A percentile compares a stretch with the other conserved stretches of the same genome.
These are phyloP conservation scores for Otatea glauca DNA, from an alignment of 176 grass and related monocot species.

Conservation along the genomic window DNA sequence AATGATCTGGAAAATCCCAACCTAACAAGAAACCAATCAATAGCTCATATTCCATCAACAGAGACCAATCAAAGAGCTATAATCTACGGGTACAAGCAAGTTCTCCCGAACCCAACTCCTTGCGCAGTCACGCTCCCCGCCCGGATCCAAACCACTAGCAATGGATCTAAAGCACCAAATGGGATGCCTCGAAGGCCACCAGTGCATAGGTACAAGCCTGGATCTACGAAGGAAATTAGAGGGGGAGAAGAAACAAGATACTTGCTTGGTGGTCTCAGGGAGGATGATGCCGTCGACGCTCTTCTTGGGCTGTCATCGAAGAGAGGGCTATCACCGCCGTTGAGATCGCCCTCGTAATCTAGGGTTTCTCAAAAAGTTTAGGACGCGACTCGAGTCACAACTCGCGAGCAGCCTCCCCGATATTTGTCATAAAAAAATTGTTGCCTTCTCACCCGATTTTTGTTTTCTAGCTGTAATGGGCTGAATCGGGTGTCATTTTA, in stretches of 20 bases:
- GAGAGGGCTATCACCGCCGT: too few relatives aligned
- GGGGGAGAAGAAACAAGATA: background rate
- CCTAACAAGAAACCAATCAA: background rate
- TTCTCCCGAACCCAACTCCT: background rate
- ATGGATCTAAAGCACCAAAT: slow-evolving; percentile 18
- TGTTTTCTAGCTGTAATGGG: too few relatives aligned
- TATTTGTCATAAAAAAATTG: too few relatives aligned
- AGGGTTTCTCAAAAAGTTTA: too few relatives aligned
- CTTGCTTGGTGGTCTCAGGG: slow-evolving; percentile 68
- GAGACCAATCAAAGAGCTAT: background rate
- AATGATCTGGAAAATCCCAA: background rate
- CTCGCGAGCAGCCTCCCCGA: too few relatives aligned
- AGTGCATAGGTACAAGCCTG: too few relatives aligned
- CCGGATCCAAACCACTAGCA: background rate
- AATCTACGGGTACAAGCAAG: background rate
- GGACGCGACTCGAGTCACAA: too few relatives aligned
- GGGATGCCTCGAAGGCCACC: background rate
- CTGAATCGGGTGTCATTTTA: too few relatives aligned
- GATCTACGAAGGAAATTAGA: background rate
- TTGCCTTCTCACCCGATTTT: too few relatives aligned
- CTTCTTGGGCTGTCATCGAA: slow-evolving; percentile 53
- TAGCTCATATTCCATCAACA: background rate
- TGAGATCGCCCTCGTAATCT: too few relatives aligned
- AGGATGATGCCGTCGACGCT: slow-evolving; percentile 77
- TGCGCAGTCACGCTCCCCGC: too few relatives aligned